These are phyloP conservation scores for Excoecaria agallocha DNA, from an alignment of 345 rosid genomes.

Conservation along the genomic window DNA sequence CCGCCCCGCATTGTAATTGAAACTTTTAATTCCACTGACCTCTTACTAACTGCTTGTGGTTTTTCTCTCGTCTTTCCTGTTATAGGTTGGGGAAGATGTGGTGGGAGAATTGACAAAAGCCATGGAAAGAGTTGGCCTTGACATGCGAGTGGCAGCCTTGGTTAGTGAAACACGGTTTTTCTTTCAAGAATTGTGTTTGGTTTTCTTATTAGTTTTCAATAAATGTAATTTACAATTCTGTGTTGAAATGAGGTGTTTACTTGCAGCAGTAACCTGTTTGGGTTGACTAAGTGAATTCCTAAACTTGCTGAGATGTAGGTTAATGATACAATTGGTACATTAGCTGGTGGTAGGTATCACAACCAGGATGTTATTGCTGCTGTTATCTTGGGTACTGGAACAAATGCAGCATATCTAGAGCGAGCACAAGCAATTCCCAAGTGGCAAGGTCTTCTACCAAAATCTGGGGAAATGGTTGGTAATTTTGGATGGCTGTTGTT, in stretches of 20 bases:
- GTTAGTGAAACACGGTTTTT: conserved; percentile 39
- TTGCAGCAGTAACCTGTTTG: background rate
- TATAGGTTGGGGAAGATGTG: conserved; percentile 84
- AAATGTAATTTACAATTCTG: background rate
- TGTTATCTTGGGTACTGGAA: conserved; percentile 92
- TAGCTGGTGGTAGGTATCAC: conserved; percentile 83
- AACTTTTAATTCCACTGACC: background rate
- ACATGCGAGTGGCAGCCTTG: conserved; percentile 89
- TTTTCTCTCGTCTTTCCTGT: conserved; percentile 3
- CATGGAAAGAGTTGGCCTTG: conserved; percentile 68
- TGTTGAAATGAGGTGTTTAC: background rate
- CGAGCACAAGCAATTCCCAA: conserved; percentile 89
- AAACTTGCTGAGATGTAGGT: conserved; percentile 46
- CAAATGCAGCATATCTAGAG: conserved; percentile 97
- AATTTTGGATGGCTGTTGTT: background rate
- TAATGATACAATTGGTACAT: conserved; percentile 91
- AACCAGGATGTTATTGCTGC: conserved; percentile 80
- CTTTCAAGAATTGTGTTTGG: conserved; percentile 4
- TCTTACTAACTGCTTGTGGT: background rate
- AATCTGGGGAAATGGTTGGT: conserved; percentile 89
- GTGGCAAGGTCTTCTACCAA: conserved; percentile 81
- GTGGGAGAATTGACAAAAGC: conserved; percentile 83
- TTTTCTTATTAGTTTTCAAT: background rate
- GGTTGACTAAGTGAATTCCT: conserved; percentile 2
- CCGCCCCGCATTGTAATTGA: background rate